These are phyloP conservation scores for Farysia itapuensis DNA, from an alignment of 1,284 basidiomycete species.

Conservation along the genomic window DNA sequence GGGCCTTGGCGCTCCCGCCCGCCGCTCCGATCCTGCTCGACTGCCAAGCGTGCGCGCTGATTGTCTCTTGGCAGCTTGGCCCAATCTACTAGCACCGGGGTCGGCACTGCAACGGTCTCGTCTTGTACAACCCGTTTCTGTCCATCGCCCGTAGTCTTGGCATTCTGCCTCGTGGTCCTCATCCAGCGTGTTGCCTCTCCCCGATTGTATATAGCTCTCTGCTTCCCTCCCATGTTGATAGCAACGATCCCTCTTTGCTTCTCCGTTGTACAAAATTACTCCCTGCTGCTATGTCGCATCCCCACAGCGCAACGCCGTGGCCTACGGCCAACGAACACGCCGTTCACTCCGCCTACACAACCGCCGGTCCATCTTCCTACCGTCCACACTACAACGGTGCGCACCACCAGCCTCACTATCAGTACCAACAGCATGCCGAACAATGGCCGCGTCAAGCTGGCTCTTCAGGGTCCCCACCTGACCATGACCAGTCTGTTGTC, in stretches of 20 bases:
- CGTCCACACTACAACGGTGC: conserved; percentile 19
- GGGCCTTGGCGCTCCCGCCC: no score
- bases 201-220: background rate
- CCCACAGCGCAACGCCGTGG: conserved; percentile 18
- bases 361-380: conserved; percentile 32
- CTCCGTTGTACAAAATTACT: background rate
- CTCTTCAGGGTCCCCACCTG: conserved; percentile 3
- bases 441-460: conserved; percentile 12
- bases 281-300: conserved; percentile 25
- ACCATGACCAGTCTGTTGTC: conserved; percentile 13
- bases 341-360: conserved; percentile 32
- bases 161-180: conserved; percentile 1
- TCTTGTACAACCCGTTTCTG: no score
- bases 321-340: conserved; percentile 4
- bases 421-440: conserved; percentile 6
- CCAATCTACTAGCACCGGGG: no score
- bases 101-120: no score
- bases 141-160: conserved; percentile 2
- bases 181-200: background rate
- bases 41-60: no score
- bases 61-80: no score
- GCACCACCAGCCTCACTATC: conserved; percentile 4
- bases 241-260: background rate
- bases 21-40: no score
- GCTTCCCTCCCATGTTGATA: background rate